Percentiles rank a stretch among this genome's conserved stretches.
These are phyloP conservation scores for Apiotrichum montevideense DNA, from an alignment of 1,284 basidiomycete genomes.

Conservation along the genomic window DNA sequence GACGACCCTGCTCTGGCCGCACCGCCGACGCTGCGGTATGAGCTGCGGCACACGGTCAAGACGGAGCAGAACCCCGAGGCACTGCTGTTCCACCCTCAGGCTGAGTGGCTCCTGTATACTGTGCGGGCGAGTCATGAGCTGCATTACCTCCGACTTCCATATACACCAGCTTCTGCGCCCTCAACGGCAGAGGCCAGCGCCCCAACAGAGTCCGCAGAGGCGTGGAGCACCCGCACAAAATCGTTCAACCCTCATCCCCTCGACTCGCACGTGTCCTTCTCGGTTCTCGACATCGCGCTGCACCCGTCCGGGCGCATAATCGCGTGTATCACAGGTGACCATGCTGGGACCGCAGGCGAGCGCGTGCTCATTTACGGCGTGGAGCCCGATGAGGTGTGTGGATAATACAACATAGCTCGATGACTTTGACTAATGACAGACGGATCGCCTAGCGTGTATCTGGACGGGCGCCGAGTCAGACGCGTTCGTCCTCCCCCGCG, in stretches of 20 bases:
- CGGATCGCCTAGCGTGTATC: constrained; percentile 35
- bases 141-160: constrained; percentile 25
- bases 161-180: no score
- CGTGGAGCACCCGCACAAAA: constrained; percentile 27
- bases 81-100: constrained; percentile 33
- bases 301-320: constrained; percentile 42
- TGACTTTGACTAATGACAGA: constrained; percentile 11
- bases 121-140: constrained; percentile 35
- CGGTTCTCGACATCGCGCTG: constrained; percentile 56
- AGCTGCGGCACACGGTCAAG: constrained; percentile 23
- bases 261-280: constrained; percentile 50
- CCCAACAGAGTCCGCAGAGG: no score
- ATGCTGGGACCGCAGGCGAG: constrained; percentile 36
- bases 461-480: constrained; percentile 43
- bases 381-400: constrained; percentile 25
- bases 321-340: constrained; percentile 46
- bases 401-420: no score
- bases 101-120: constrained; percentile 36
- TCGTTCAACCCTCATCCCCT: constrained; percentile 44
- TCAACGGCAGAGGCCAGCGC: background rate
- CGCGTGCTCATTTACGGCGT: constrained; percentile 23
- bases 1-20: constrained; percentile 35
- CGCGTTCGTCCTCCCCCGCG: constrained; percentile 44
- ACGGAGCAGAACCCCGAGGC: constrained; percentile 43
- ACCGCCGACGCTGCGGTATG: constrained; percentile 35